Conservation (phyloP, 2,329 filamentous ascomycete species). For the Curvularia hawaiiensis region DNA sequence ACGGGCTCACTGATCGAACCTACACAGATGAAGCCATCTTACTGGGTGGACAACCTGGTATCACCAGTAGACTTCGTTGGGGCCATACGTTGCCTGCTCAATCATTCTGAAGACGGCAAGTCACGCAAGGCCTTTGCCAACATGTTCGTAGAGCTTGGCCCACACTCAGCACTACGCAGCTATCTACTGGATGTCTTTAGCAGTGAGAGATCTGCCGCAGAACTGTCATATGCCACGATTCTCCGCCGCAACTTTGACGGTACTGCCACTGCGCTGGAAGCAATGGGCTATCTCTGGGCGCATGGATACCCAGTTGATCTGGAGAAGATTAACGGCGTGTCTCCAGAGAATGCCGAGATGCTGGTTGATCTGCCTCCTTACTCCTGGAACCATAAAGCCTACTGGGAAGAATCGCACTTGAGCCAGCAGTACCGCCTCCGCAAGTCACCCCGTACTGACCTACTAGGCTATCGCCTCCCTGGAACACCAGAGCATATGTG, state of each 20-base stretch:
- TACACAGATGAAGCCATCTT: constrained; percentile 8
- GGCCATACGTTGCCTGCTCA: constrained; percentile 7
- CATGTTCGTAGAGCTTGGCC: constrained; percentile 12
- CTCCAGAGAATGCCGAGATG: not conserved
- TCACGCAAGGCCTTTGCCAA: constrained; percentile 11
- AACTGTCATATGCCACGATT: constrained; percentile 1
- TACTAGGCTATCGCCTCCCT: constrained; percentile 11
- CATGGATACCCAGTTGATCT: constrained; percentile 8
- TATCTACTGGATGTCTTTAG: constrained; percentile 9
- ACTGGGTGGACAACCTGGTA: constrained; percentile 20
- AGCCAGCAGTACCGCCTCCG: constrained; percentile 9
- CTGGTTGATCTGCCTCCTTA: constrained; percentile 9
- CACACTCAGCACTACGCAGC: constrained; percentile 12
- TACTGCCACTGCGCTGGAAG: constrained; percentile 5
- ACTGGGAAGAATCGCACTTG: constrained; percentile 9
- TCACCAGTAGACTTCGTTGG: constrained; percentile 17
- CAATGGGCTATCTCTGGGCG: constrained; percentile 11
- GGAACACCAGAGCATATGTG: constrained; percentile 9
- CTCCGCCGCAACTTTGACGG: constrained; percentile 7
- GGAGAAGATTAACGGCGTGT: constrained; percentile 3
- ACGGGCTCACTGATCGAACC: constrained; percentile 6
- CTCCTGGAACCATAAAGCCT: constrained; percentile 12
- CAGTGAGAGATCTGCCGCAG: not conserved
- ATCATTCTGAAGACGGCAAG: constrained; percentile 3
- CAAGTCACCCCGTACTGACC: constrained; percentile 8